These are phyloP conservation scores for Microstegium vimineum DNA, from an alignment of 176 grass and related monocot species.

Conservation along the genomic window DNA sequence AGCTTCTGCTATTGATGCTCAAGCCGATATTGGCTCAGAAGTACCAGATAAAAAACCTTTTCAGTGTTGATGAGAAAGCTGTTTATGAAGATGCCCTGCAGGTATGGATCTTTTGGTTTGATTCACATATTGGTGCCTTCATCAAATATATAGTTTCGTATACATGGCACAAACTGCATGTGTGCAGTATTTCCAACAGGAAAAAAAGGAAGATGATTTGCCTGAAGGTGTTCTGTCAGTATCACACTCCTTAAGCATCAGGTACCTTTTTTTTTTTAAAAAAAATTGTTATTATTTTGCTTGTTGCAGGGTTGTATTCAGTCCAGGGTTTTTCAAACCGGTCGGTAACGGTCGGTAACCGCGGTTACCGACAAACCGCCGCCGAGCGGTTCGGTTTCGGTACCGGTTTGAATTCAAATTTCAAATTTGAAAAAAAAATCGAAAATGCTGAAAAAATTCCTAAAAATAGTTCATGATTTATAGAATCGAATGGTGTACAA, in stretches of 20 bases:
- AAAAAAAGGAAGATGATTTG: conserved; percentile 71
- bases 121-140: not conserved
- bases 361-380: no score
- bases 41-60: conserved; percentile 36
- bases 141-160: not conserved
- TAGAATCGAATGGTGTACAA: no score
- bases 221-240: conserved; percentile 71
- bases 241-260: conserved; percentile 90
- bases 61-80: conserved; percentile 53
- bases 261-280: conserved; percentile 25
- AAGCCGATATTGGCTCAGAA: not conserved
- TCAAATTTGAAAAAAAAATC: no score
- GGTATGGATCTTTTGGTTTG: conserved; percentile 44
- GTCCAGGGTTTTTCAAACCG: no score
- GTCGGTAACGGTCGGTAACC: no score
- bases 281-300: conserved; percentile 2
- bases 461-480: no score
- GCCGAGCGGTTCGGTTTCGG: no score
- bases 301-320: conserved; percentile 4
- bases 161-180: not conserved
- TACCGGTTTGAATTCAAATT: no score
- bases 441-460: no score
- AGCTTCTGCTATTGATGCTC: conserved; percentile 21
- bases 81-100: conserved; percentile 90
- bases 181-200: conserved; percentile 60